Evolutionary conservation across 176 grass and related monocot species (phyloP), one percentile per base, ranked within the genome.

Genomic region (Lolium perenne): DNA sequence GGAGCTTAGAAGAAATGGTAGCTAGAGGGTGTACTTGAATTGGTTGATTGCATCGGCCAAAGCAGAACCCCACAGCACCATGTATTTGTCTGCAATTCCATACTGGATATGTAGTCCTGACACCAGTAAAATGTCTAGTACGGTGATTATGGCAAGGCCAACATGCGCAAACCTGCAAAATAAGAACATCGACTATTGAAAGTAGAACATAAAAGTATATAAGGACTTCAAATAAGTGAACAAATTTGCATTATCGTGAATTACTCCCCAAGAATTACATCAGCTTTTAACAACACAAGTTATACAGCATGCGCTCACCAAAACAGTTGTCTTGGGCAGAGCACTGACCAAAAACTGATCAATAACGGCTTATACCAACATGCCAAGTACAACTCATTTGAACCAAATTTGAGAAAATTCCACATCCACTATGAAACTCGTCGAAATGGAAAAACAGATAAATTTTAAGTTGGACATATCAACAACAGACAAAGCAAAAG

Each of bases 31-130:
- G 62, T 95, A 95, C 94, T 93, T 95, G 83, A 95, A 93, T 80
- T 95, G 94, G 64, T 88, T 91, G 78, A 95, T 95, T 72, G 94
- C 80, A 85, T 95, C 91, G 71, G 72, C 77, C 43, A 93, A 95
- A 75, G 89, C 84, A 77, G 94, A 95, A 80, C 94, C 88, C 84
- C 91, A 93, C 12, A 93, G 81, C 40, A 95, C 94, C 89, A 95
- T 93, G 84, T 91, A 91, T 78, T 91, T 89, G 69, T 93, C 94
- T 2, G 84, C 84, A 72, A 95, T 91, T 72, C 88, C 94, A 81
- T 89, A 91, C 59, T 59, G 86, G 85, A 70, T 62, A 77, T 95
- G 94, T 26, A 91, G 72, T 29, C 45, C 59, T 74, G 78, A 93
- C 77, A 95, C 94, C 59, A 95, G 71, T 58, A 89, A 41, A 86